phyloP scores from a whole-genome alignment of 495 filamentous ascomycete genomes.

The Penicillium paxilli region DNA sequence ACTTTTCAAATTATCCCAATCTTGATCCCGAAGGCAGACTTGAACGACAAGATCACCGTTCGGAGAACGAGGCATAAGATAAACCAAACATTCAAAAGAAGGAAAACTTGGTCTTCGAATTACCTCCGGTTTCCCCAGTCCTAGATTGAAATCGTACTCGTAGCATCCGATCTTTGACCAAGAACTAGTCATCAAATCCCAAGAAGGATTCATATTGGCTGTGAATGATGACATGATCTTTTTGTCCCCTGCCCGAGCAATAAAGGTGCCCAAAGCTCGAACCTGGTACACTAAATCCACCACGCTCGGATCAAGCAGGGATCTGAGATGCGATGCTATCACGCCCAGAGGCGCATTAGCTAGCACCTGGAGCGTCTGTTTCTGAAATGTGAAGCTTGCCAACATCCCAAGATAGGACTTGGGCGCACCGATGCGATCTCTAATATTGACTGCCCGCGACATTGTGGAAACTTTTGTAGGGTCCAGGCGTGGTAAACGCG shows the following conservation, averaged over 20 bases:
- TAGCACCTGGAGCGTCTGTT: conserved; percentile 28
- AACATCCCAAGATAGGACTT: conserved; percentile 45
- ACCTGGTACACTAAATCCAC: conserved; percentile 33
- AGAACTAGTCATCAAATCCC: conserved; percentile 53
- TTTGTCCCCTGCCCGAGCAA: conserved; percentile 35
- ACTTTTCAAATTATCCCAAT: conserved; percentile 34
- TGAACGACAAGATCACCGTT: conserved; percentile 41
- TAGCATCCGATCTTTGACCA: conserved; percentile 52
- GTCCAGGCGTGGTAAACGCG: conserved; percentile 39
- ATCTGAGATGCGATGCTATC: conserved; percentile 46
- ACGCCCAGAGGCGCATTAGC: conserved; percentile 33
- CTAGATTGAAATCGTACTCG: conserved; percentile 48
- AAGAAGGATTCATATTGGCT: conserved; percentile 27
- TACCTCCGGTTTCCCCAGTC: conserved; percentile 47
- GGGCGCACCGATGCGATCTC: conserved; percentile 44
- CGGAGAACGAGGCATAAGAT: conserved; percentile 43
- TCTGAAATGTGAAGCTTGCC: conserved; percentile 42
- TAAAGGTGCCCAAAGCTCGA: conserved; percentile 42
- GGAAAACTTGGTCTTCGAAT: conserved; percentile 51
- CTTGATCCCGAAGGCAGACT: conserved; percentile 47
- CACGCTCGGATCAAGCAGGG: conserved; percentile 38
- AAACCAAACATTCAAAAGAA: conserved; percentile 47
- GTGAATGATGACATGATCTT: conserved; percentile 22
- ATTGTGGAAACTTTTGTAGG: conserved; percentile 32
- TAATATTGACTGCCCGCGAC: conserved; percentile 53